Evolutionary conservation across 495 filamentous ascomycete genomes (phyloP), one percentile per base, ranked within the genome.

Genomic region (Hypoxylon rickii): DNA sequence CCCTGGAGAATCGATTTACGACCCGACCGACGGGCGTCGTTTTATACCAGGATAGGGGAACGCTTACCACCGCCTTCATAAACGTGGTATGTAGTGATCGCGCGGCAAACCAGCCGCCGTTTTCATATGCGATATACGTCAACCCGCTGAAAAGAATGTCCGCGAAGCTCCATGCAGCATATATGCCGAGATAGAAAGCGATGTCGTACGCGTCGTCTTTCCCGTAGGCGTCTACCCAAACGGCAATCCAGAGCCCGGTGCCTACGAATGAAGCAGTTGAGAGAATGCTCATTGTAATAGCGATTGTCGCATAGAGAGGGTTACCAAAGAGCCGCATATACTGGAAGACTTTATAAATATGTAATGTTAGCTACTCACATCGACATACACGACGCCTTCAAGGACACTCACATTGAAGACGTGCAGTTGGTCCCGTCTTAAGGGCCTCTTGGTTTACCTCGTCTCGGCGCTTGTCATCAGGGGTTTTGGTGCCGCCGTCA

Each of bases 21-120:
- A 84, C 76, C n/a, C 77, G 71, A 1, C 83, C 83, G 7, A 80
- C 50, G 0, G 83, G 80, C 10, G 76, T 77, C 10, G 76, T 76
- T 67, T 83, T 80, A 49, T 80, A 82, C 71, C 79, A 84, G 2
- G 72, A 70, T 13, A 83, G 69, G 6, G 82, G 76, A 12, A 80
- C 79, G 21, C 71, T 73, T 47, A 84, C 57, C 3, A 84, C 68
- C 3, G 70, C 68, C 19, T 56, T 66, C 3, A 80, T 66, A 34
- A 80, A 69, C 2, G 69, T 68, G 8, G 68, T 66, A 55, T 82
- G 79, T 8, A 84, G 61, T 3, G 58, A 56, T 24, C 74, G 63
- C 4, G 77, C 77, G 1, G 80, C 78, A 17, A 64, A 63, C 74
- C 80, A 80, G 11, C 68, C 68, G 22, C 71, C 74, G 7, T 62